Evolutionary conservation across 163 green algal species (phyloP).

Genomic region (Chloroidium sp.): DNA sequence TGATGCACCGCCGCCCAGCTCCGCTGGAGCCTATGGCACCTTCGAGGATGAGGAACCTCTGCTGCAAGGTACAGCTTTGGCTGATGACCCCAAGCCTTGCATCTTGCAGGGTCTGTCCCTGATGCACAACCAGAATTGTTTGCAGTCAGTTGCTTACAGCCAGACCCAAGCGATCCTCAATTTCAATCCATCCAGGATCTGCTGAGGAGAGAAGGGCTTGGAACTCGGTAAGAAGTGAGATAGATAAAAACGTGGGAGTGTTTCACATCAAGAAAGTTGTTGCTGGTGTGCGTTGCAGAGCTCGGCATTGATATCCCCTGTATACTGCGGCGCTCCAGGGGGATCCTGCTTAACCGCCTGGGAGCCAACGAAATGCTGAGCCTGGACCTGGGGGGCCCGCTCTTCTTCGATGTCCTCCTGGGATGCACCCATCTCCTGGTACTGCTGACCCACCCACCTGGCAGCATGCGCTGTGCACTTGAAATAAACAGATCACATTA

Average conservation of each 20-base stretch:
- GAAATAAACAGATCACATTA: no score
- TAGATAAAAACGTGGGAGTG: no score
- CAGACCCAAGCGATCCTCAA: no score
- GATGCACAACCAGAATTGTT: no score
- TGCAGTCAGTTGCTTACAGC: no score
- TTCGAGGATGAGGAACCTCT: background rate
- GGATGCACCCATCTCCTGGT: conserved; percentile 75
- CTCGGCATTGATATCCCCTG: conserved; percentile 79
- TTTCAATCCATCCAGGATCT: no score
- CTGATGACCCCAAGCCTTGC: no score
- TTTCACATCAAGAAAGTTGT: no score
- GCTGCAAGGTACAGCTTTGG: background rate
- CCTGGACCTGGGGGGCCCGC: conserved; percentile 77
- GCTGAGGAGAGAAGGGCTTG: no score
- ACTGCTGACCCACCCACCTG: background rate
- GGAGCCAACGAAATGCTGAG: conserved; percentile 44
- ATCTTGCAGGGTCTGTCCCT: no score
- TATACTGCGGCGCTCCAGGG: conserved; percentile 62
- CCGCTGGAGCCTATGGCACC: background rate
- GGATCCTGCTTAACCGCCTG: conserved; percentile 57
- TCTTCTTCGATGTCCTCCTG: conserved; percentile 70
- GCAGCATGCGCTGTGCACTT: no score
- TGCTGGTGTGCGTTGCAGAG: conserved; percentile 43
- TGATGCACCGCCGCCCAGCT: background rate
- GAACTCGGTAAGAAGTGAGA: no score